Evolutionary conservation across 441 rosid genomes (phyloP), one percentile per base, ranked within the genome.

Genomic region (Arabidopsis lyrata): DNA sequence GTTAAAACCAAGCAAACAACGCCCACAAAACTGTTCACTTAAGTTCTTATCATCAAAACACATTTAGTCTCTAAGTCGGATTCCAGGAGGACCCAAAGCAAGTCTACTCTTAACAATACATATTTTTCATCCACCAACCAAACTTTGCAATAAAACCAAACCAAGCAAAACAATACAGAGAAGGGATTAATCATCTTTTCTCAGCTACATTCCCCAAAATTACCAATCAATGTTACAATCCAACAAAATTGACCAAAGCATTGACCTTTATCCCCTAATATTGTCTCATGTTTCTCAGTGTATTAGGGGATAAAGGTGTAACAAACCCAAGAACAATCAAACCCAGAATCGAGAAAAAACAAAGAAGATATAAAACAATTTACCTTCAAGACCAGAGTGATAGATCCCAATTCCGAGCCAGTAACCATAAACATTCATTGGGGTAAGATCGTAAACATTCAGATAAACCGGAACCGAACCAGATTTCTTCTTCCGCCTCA

Each of bases 351-450:
- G 8, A 45, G 38, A 34, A n/a, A 20, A 52, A 6, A 1, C 5
- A 20, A 63, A 27, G 4, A 34, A 20, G 16, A 48, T 0, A 1
- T 11, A 16, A 29, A 29, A 29, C 31, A 6, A 29, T 29, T 29
- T 7, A 95, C 97, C 99, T 86, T 92, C 90, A 11, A 95, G 93
- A 44, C 99, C 99, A 56, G 99, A 95, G 85, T 92, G 99, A 81
- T 89, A 95, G 74, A 95, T 82, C 74, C 99, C 97, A 39, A 95
- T 96, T 14, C 99, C 98, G 18, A 95, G 62, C 99, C 99, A 95
- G 72, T 95, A 95, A 38, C 97, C 99, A 35, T 95, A 95, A 24
- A 91, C 90, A 74, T 95, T 95, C 65, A 92, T 84, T 2, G 97
- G 87, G 71, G 97, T 90, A 49, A 95, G 81, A 76, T 95, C 97